phyloP scores from a whole-genome alignment of 2,329 filamentous ascomycete species.

The Talaromyces sp. region DNA sequence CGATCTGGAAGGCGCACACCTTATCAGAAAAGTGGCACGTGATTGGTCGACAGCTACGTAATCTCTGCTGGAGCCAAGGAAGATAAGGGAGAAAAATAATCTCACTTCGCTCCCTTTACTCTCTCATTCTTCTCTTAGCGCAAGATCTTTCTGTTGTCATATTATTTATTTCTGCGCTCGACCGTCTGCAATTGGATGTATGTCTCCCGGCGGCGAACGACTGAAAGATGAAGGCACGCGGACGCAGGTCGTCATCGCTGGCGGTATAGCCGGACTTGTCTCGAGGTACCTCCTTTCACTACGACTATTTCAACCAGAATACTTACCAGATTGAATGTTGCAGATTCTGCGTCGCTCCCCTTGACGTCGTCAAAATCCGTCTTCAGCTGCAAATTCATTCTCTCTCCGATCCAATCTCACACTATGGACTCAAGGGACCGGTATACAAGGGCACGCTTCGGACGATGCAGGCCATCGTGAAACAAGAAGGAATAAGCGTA shows the following conservation, averaged over 20 bases:
- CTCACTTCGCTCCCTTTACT: background rate
- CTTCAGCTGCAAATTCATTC: constrained; percentile 90
- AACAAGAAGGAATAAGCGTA: constrained; percentile 74
- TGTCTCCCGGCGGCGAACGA: constrained; percentile 61
- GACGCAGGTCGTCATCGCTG: constrained; percentile 63
- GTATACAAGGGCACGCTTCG: constrained; percentile 69
- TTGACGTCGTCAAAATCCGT: constrained; percentile 97
- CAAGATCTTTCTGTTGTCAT: too few relatives aligned
- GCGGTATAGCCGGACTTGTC: constrained; percentile 75
- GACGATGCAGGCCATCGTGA: constrained; percentile 73
- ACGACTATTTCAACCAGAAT: background rate
- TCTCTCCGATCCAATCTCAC: constrained; percentile 67
- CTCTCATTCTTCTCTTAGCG: background rate
- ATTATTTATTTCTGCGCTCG: too few relatives aligned
- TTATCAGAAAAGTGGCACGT: background rate
- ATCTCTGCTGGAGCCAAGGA: background rate
- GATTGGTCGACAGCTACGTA: background rate
- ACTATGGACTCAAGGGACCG: constrained; percentile 46
- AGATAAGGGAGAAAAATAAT: background rate
- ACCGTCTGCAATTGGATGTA: constrained; percentile 47
- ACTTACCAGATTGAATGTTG: background rate
- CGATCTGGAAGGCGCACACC: background rate
- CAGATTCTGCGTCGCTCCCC: constrained; percentile 88
- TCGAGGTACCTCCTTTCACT: constrained; percentile 59
- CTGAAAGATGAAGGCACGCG: constrained; percentile 71